Conservation (phyloP, 176 grass and related monocot species). For the Cenchrus purpureus region DNA sequence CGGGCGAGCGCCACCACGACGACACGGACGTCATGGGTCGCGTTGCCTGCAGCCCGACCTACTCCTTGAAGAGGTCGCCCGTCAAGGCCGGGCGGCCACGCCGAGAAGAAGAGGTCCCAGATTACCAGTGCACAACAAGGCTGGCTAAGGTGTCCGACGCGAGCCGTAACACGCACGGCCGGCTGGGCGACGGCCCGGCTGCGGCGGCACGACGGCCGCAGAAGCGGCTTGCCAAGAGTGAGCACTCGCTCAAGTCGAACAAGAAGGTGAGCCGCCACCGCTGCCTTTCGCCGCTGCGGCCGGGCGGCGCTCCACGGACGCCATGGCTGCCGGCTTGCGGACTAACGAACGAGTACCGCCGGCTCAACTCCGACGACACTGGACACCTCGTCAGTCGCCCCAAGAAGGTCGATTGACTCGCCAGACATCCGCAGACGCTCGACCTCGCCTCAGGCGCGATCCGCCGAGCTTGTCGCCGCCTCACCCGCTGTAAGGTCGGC, state of each 20-base stretch:
- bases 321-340: no score
- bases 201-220: background rate
- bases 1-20: constrained; percentile 22
- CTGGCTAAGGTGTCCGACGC: constrained; percentile 23
- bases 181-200: constrained; percentile 28
- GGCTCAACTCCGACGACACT: constrained; percentile 58
- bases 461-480: no score
- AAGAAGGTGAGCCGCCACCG: constrained; percentile 34
- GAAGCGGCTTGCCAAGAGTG: constrained; percentile 38
- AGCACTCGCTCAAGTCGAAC: constrained; percentile 30
- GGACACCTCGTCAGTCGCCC: constrained; percentile 60
- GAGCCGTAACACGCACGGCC: constrained; percentile 36
- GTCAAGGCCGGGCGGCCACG: no score
- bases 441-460: no score
- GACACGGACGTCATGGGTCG: constrained; percentile 50
- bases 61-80: constrained; percentile 51
- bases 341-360: constrained; percentile 23
- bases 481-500: no score
- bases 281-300: no score
- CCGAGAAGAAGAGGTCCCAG: background rate
- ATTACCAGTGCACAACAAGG: background rate
- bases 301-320: constrained; percentile 38
- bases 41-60: constrained; percentile 65
- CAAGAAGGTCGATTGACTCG: no score
- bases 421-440: no score